Base-by-base conservation (phyloP, 805 yeast species). In the Saccharomycopsis selenospora region DNA sequence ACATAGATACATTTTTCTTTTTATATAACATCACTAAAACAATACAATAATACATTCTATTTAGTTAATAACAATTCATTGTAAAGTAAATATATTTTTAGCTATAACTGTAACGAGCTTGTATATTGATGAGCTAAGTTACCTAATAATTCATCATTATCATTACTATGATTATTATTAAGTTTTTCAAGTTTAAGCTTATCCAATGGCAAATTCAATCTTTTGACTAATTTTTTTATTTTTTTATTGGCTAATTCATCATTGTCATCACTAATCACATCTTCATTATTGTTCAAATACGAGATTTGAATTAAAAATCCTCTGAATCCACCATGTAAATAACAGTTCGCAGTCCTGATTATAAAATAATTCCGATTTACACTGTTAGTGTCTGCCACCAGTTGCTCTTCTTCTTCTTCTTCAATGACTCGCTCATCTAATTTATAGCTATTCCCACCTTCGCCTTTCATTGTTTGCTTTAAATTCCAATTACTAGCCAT, bases 241-340 rank as follows among this genome's bases (percentile, higher is more conserved):
- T 60, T 57, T 22, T 43, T 45, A 4, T 43, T 42, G 26, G 47
- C 52, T 27, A 36, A 43, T 33, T 23, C 56, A 42, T 22, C 48
- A 14, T 47, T 13, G 2, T 45, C 50, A 7, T 46, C 29, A 3
- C 27, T 29, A 11, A 13, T 41, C 10, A 4, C 41, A 13, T 20
- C 27, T 2, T 27, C 18, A 3, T 6, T 24, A 11, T 25, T 27
- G 4, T 24, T 40, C n/a, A 36, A 11, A 20, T 36, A 42, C 2
- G 50, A 22, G 2, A 82, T 69, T 56, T 82, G 84, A 24, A 85
- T 73, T 30, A 85, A 60, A 30, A 85, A 71, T 0, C 89, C 89
- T 52, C 81, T 76, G 67, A 83, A 85, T 17, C 70, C 71, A 1
- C 95, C 95, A 59, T 84, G 89, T 11, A 85, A 69, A 44, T 80